Conservation (phyloP, 768 basidiomycete genomes). For the Boletus reticuloceps region DNA sequence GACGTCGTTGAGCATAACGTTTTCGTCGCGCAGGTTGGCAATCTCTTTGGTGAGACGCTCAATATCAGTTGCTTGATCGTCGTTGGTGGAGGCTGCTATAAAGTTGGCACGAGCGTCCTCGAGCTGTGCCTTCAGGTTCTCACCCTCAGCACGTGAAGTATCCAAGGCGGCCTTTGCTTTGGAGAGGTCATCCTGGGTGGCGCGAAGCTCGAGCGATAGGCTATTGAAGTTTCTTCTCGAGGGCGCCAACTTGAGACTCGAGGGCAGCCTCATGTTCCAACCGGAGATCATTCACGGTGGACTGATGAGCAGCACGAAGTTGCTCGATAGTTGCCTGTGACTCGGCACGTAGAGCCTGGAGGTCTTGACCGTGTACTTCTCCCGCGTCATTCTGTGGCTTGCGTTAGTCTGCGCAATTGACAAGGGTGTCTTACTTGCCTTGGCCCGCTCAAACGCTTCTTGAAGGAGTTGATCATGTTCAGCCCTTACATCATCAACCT, state of each 20-base stretch:
- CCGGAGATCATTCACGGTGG: conserved; percentile 58
- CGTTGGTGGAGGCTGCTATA: conserved; percentile 38
- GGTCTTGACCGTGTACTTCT: conserved; percentile 62
- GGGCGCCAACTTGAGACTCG: conserved; percentile 50
- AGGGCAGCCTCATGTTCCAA: conserved; percentile 61
- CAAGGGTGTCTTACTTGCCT: conserved; percentile 44
- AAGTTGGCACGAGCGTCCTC: conserved; percentile 56
- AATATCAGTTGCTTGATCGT: conserved; percentile 54
- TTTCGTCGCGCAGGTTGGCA: conserved; percentile 64
- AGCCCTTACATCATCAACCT: conserved; percentile 61
- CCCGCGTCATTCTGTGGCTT: conserved; percentile 63
- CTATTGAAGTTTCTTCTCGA: conserved; percentile 65
- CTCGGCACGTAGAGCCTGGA: conserved; percentile 65
- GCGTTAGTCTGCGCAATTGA: conserved; percentile 6
- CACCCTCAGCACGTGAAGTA: conserved; percentile 51
- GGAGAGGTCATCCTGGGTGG: conserved; percentile 77
- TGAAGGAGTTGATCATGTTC: conserved; percentile 62
- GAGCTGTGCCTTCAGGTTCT: conserved; percentile 57
- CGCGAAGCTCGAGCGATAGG: conserved; percentile 72
- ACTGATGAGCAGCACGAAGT: conserved; percentile 59
- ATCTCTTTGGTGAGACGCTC: conserved; percentile 58
- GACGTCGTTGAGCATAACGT: conserved; percentile 60
- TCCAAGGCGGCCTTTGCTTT: conserved; percentile 68
- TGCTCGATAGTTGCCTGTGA: conserved; percentile 69
- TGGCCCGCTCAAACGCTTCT: conserved; percentile 75